Evolutionary conservation across 2,329 filamentous ascomycete species (phyloP).

Genomic region (Aureobasidium sp.): DNA sequence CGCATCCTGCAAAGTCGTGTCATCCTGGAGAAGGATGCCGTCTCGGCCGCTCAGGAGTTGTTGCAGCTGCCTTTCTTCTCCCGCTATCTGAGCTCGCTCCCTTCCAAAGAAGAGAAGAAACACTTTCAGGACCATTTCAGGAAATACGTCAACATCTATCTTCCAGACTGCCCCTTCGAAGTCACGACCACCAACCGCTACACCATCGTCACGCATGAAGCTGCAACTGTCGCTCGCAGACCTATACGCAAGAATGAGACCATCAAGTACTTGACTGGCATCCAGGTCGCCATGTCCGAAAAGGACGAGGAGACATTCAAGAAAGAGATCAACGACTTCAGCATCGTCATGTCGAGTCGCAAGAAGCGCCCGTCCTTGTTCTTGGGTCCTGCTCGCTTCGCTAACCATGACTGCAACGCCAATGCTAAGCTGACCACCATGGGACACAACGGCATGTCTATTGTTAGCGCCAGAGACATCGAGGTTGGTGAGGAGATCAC

Average conservation of each 20-base stretch:
- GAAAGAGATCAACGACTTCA: slow-evolving; percentile 94
- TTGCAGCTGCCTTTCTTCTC: slow-evolving; percentile 66
- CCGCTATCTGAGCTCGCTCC: slow-evolving; percentile 62
- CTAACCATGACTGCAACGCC: slow-evolving; percentile 92
- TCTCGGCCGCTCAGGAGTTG: slow-evolving; percentile 63
- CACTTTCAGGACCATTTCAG: slow-evolving; percentile 81
- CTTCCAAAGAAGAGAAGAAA: slow-evolving; percentile 70
- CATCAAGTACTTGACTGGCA: slow-evolving; percentile 85
- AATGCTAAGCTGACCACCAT: slow-evolving; percentile 83
- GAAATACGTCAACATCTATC: slow-evolving; percentile 87
- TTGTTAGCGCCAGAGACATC: slow-evolving; percentile 77
- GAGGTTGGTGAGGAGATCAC: slow-evolving; percentile 89
- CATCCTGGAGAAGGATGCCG: slow-evolving; percentile 65
- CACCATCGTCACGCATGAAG: slow-evolving; percentile 84
- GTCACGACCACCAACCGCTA: slow-evolving; percentile 92
- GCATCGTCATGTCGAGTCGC: slow-evolving; percentile 87
- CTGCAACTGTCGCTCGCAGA: slow-evolving; percentile 73
- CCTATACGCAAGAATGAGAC: slow-evolving; percentile 74
- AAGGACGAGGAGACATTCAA: slow-evolving; percentile 73
- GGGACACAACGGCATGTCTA: slow-evolving; percentile 80
- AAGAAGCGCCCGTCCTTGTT: slow-evolving; percentile 89
- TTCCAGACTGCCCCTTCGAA: slow-evolving; percentile 90
- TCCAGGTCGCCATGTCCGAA: slow-evolving; percentile 84
- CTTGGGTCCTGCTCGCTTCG: slow-evolving; percentile 89
- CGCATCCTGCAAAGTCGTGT: slow-evolving; percentile 57